Percentiles rank a stretch among this genome's conserved stretches.
These are phyloP conservation scores for Gastrolobium bilobum DNA, from an alignment of 306 rosid species.

Conservation along the genomic window DNA sequence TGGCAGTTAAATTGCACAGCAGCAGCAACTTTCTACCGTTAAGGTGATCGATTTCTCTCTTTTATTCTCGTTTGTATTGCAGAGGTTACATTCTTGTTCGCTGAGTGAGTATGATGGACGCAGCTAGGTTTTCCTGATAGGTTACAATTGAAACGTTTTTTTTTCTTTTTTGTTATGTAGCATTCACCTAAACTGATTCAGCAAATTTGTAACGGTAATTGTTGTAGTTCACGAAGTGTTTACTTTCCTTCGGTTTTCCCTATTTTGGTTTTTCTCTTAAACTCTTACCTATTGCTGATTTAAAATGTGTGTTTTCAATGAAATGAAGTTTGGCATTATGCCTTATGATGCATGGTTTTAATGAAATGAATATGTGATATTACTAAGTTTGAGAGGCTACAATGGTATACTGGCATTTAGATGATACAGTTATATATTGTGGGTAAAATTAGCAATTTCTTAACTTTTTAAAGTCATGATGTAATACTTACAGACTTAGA, in stretches of 20 bases:
- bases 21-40: constrained; percentile 61
- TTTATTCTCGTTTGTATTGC: neutral
- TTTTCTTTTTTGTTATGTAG: neutral
- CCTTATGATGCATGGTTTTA: constrained; percentile 8
- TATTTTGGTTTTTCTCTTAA: neutral
- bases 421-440: neutral
- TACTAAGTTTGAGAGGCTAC: neutral
- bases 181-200: neutral
- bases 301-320: neutral
- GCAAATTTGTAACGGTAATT: constrained; percentile 3
- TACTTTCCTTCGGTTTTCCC: neutral
- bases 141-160: neutral
- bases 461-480: neutral
- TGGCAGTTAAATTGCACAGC: constrained; percentile 73
- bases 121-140: constrained; percentile 47
- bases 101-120: neutral
- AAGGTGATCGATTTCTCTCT: constrained; percentile 61
- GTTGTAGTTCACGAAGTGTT: neutral
- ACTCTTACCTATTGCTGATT: neutral
- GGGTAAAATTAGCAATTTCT: neutral
- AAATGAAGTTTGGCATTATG: neutral
- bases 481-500: neutral
- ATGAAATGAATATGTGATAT: neutral
- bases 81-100: constrained; percentile 21
- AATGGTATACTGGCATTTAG: constrained; percentile 3